Evolutionary conservation across 345 rosid genomes (phyloP), one percentile per base, ranked within the genome.

Genomic region (Linum tenue): DNA sequence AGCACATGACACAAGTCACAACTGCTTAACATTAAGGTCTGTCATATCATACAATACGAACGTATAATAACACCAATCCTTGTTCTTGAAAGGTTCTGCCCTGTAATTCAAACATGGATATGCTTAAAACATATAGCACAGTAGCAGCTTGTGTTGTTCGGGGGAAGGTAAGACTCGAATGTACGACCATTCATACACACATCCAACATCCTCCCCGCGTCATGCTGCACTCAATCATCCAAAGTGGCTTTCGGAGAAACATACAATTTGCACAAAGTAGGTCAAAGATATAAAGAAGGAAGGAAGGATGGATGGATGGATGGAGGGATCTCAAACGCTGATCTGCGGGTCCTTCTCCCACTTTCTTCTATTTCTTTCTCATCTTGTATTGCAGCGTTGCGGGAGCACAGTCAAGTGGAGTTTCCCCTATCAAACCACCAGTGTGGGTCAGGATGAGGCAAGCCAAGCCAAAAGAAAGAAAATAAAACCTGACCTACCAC

Each of bases 341-440:
- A 15, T 15, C 11, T 43, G 63, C 9, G 50, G 76, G 44, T 37
- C 62, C 61, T 66, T 61, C 62, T 31, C 59, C 65, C 66, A 59
- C 67, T 67, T 70, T 73, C 80, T 75, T 85, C 75, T 72, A 86
- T 80, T 81, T 92, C 75, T 73, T 75, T 44, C 70, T 79, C 96
- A 94, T 90, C 85, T 88, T 90, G 79, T 79, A 85, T 73, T 85
- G 95, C 65, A 88, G 78, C 41, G 96, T 88, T 31, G 83, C 92
- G 0, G 91, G 95, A 37, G 97, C 96, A 74, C 96, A 90, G 73
- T 94, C 97, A 60, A 94, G 70, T 36, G 95, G 88, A 50, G 96
- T 88, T 83, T 94, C 99, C 63, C 97, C 95, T 88, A 67, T 5
- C 74, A 62, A 42, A 9, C 14, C 9, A 22, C 7, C 31, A 14